These are phyloP conservation scores for Leucocoprinus leucothites DNA, from an alignment of 768 basidiomycete genomes.

Conservation along the genomic window DNA sequence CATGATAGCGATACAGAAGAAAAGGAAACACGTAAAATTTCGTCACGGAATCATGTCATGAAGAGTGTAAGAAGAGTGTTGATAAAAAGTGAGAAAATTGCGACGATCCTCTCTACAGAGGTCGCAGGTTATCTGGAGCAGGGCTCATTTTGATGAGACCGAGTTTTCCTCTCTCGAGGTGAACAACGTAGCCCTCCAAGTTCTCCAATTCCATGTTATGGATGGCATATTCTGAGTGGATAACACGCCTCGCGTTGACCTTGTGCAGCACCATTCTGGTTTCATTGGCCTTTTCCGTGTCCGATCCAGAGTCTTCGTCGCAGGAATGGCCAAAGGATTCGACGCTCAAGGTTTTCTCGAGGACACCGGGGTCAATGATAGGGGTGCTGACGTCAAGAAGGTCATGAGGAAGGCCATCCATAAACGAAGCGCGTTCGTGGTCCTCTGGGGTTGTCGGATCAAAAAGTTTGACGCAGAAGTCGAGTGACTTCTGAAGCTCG, in stretches of 20 bases:
- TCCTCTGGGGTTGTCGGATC: conserved; percentile 64
- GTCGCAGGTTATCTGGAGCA: background rate
- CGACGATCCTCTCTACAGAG: background rate
- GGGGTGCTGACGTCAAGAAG: conserved; percentile 55
- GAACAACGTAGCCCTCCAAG: conserved; percentile 55
- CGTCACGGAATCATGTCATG: background rate
- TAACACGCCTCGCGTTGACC: conserved; percentile 66
- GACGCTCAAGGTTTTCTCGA: conserved; percentile 30
- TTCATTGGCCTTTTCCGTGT: conserved; percentile 35
- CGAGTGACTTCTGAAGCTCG: conserved; percentile 72
- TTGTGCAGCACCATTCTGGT: conserved; percentile 59
- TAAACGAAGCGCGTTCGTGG: conserved; percentile 38
- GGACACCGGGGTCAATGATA: conserved; percentile 38
- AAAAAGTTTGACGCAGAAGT: conserved; percentile 76
- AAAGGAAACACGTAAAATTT: background rate
- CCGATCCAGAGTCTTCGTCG: conserved; percentile 23
- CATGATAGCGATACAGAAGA: conserved; percentile 6
- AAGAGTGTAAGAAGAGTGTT: background rate
- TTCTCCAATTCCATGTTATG: conserved; percentile 69
- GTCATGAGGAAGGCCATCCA: conserved; percentile 27
- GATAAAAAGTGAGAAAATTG: background rate
- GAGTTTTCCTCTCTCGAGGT: conserved; percentile 50
- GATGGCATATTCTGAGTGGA: conserved; percentile 65
- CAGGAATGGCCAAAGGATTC: conserved; percentile 18
- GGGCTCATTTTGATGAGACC: conserved; percentile 38